Evolutionary conservation across 176 grass and related monocot species (phyloP), one percentile per base, ranked within the genome.

Genomic region (Carex cristatella): DNA sequence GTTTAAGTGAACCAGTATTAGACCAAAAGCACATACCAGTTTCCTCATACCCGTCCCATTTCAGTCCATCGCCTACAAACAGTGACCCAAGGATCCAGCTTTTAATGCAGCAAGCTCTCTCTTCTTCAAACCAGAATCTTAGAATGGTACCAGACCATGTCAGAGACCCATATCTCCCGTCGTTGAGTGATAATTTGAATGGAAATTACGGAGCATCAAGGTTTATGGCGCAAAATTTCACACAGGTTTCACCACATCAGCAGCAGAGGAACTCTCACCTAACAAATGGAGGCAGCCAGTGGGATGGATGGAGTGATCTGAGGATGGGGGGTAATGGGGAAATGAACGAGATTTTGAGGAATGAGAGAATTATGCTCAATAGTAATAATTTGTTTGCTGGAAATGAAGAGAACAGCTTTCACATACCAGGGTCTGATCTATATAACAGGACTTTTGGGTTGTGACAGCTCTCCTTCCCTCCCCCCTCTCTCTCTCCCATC

Each of bases 381-480:
- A 60, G 79, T 72, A 81, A 81, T 65, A 81, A 81, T 65, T 70
- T 87, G 65, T 91, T 92, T 86, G 71, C 90, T 86, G 89, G 23
- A 81, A 84, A 82, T 87, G 92, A 93, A 84, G 87, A 81, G 16
- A 84, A 86, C 75, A 90, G 65, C 80, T 89, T 94, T 65, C 94
- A 91, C 73, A 84, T 92, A 64, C 68, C 89, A 32, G 84, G 90
- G 71, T 88, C 84, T 79, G 88, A 92, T 92, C 15, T 97, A 14
- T 94, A 89, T 84, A 92, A 89, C 87, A 94, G 85, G 85, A 86
- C 92, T 86, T 97, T 94, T 89, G 92, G 94, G 89, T 84, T 94
- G 81, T 97, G 72, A 89, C 44, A 57, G 67, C 78, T 80, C 58
- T 77, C 63, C 12, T 70, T 19, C 5, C 5, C 38, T 40, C 4